phyloP scores from a whole-genome alignment of 305 asterid species.

The Fraxinus albicans region DNA sequence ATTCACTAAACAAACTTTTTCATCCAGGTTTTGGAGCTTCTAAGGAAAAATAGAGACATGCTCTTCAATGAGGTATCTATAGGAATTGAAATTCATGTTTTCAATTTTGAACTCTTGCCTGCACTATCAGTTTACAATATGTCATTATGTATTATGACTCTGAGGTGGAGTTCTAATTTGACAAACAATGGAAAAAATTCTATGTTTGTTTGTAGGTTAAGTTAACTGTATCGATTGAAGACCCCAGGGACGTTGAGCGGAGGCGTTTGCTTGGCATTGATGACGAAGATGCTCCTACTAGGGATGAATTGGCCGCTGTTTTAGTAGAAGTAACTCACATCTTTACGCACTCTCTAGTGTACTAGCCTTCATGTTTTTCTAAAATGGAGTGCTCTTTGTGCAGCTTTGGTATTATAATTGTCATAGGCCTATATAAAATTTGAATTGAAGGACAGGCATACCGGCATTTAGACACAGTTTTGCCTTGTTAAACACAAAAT shows the following conservation, averaged over 20 bases:
- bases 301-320: conserved; percentile 87
- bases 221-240: conserved; percentile 81
- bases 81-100: background rate
- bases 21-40: conserved; percentile 74
- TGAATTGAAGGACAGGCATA: background rate
- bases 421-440: background rate
- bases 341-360: background rate
- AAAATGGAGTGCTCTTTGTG: background rate
- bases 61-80: conserved; percentile 66
- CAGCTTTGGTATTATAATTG: background rate
- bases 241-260: conserved; percentile 93
- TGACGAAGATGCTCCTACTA: conserved; percentile 83
- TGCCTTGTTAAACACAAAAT: background rate
- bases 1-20: background rate
- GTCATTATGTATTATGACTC: background rate
- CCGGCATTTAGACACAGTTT: background rate
- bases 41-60: conserved; percentile 85
- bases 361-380: background rate
- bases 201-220: conserved; percentile 52
- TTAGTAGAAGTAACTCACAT: conserved; percentile 65
- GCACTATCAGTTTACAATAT: background rate
- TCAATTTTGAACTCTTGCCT: background rate
- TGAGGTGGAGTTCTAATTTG: background rate
- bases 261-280: conserved; percentile 90
- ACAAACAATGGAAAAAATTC: background rate